Evolutionary conservation across 108 stramenopile genomes (phyloP), one percentile per base, ranked within the genome.

Genomic region (Fistulifera pelliculosa): DNA sequence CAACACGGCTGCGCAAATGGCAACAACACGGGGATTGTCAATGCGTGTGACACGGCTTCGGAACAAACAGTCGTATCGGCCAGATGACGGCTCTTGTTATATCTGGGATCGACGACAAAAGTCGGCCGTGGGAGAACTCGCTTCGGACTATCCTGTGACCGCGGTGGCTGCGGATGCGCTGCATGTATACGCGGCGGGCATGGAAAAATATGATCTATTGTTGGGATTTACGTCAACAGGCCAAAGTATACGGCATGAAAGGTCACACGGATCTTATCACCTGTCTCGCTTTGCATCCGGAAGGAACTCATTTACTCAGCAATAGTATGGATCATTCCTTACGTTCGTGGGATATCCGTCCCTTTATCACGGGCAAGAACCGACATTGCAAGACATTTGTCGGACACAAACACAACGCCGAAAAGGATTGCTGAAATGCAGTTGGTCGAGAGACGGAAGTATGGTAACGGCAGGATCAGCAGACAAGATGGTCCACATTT

Each of bases 231-330:
- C 41, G 23, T 3, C 16, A 19, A 21, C 44, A 19, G 11, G 21
- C 44, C 44, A 21, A 45, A 17, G 44, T 45, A 11, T 80, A 66
- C 64, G 64, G 61, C 31, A 69, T 93, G 64, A 77, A 81, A 59
- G 94, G 87, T 7, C 94, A 93, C 50, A 52, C 23, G 16, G 87
- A 95, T 57, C 89, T 83, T 14, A 75, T 95, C 41, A 95, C 91
- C 14, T 85, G 84, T 54, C 70, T 86, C 4, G 51, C 78, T n/a
- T 41, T 82, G 0, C 71, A 77, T 67, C 86, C 75, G 43, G 68
- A 81, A 56, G 77, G 86, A 16, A 85, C 83, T 13, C 83, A 86
- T 42, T 49, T 95, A 16, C 69, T 95, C 18, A 74, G 78, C 49
- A 93, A 95, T 63, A 67, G 77, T 39, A 93, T 93, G 91, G 94